These are phyloP conservation scores for Vaccinium vitisidaea DNA, from an alignment of 148 eudicot species.

Conservation along the genomic window DNA sequence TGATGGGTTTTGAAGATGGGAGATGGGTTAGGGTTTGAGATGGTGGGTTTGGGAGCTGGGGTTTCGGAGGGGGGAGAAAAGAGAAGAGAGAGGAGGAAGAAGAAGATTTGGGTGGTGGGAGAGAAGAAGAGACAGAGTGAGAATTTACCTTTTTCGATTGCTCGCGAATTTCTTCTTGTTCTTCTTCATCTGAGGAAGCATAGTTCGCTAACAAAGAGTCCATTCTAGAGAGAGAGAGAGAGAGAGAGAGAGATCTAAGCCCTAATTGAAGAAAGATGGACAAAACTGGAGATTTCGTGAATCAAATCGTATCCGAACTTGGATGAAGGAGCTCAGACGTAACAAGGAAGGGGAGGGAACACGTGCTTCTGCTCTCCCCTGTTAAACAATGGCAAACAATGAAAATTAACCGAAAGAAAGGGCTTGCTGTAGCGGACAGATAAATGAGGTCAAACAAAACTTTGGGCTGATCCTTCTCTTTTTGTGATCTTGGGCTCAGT, in stretches of 20 bases:
- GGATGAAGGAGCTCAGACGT: no score
- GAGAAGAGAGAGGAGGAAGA: constrained; percentile 25
- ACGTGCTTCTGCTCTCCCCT: no score
- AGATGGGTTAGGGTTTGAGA: constrained; percentile 18
- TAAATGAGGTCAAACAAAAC: no score
- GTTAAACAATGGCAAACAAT: no score
- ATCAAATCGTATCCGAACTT: no score
- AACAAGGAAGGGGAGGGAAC: no score
- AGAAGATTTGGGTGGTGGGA: constrained; percentile 47
- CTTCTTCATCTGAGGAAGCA: constrained; percentile 28
- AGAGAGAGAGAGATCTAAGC: background rate
- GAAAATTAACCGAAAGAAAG: no score
- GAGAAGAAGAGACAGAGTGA: constrained; percentile 24
- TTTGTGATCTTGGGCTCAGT: no score
- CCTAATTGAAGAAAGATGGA: background rate
- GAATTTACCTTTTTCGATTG: background rate
- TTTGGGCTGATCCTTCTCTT: no score
- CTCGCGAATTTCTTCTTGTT: background rate
- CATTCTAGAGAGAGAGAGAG: constrained; percentile 16
- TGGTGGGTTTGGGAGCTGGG: constrained; percentile 19
- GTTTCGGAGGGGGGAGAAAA: constrained; percentile 35
- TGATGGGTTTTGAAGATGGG: constrained; percentile 7
- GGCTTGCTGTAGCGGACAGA: no score
- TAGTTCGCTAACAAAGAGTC: constrained; percentile 26
- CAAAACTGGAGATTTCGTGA: background rate